Base-by-base conservation (phyloP, 352 stramenopile genomes). In the Globisporangium solare region DNA sequence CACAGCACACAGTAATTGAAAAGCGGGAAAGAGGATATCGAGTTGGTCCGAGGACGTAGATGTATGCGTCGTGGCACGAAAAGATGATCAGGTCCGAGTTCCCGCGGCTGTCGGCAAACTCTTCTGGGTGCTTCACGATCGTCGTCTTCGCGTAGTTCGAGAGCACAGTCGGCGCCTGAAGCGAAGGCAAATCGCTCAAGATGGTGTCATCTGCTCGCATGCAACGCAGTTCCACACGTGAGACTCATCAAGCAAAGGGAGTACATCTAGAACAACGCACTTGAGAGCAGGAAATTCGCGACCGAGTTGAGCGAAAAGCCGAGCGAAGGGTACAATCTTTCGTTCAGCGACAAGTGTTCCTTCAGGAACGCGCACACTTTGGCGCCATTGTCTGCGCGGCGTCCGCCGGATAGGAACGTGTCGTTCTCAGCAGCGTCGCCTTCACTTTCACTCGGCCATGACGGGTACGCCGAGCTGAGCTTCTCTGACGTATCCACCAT, bases 11-110 rank as follows among this genome's bases (percentile, higher is more conserved):
- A 35, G 37, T 39, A 58, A 50, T 14, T 24, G 43, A 27, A 27
- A 51, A 12, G 32, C 32, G 8, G 41, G 52, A 60, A 53, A 71
- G 68, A 88, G 74, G 79, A 89, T 89, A 89, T 88, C 95, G 89
- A 76, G 97, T 90, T 40, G 90, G 86, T 55, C 94, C 89, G 32
- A 98, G 77, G 15, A 98, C 76, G 76, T 98, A 98, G 67, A 98
- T 92, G 68, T 94, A 95, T 43, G 89, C 81, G 68, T 98, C 92
- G 47, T 94, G 88, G 68, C 95, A 98, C 54, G 92, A 92, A 45
- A 96, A 91, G 20, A 98, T 89, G 64, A 85, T 67, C 47, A 92
- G 49, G 57, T 94, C 83, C 18, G 74, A 80, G 43, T 67, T 64
- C 48, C 80, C 68, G 18, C 55, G 61, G 20, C 64, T 63, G 54